Percentiles rank a stretch among this genome's conserved stretches.
phyloP scores from a whole-genome alignment of 2,329 filamentous ascomycete species.

The Didymella pinodella region DNA sequence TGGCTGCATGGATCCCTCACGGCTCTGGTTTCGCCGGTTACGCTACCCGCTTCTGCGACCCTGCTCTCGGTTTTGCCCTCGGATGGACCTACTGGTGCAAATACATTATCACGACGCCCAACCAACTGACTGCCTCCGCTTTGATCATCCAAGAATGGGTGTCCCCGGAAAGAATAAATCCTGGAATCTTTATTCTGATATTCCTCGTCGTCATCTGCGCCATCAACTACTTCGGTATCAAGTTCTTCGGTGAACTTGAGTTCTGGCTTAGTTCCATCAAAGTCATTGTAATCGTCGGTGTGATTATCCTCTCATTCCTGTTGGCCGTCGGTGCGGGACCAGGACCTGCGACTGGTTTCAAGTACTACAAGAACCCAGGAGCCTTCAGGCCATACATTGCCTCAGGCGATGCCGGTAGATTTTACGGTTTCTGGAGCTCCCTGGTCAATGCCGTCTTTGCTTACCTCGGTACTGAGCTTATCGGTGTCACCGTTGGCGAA shows the following conservation, averaged over 20 bases:
- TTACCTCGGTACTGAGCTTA: conserved; percentile 74
- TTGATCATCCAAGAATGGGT: conserved; percentile 84
- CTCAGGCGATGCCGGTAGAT: conserved; percentile 48
- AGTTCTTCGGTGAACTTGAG: conserved; percentile 60
- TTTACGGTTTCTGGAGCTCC: conserved; percentile 67
- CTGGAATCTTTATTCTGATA: conserved; percentile 78
- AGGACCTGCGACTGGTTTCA: conserved; percentile 53
- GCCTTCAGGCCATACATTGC: conserved; percentile 54
- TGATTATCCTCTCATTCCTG: conserved; percentile 56
- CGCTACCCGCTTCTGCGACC: conserved; percentile 79
- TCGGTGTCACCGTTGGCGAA: conserved; percentile 80
- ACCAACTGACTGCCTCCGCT: conserved; percentile 82
- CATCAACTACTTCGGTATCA: conserved; percentile 66
- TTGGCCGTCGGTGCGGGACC: conserved; percentile 56
- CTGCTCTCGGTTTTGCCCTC: conserved; percentile 79
- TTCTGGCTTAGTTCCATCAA: conserved; percentile 60
- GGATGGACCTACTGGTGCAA: conserved; percentile 71
- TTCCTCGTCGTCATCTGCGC: conserved; percentile 55
- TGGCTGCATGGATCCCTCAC: conserved; percentile 83
- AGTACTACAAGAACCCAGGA: conserved; percentile 56
- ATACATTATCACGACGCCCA: conserved; percentile 86
- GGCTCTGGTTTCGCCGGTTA: conserved; percentile 83
- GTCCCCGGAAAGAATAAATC: conserved; percentile 69
- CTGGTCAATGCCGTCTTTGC: conserved; percentile 81
- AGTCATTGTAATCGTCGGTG: conserved; percentile 55